Conservation (phyloP, 2,329 filamentous ascomycete genomes). For the Claviceps purpurea region DNA sequence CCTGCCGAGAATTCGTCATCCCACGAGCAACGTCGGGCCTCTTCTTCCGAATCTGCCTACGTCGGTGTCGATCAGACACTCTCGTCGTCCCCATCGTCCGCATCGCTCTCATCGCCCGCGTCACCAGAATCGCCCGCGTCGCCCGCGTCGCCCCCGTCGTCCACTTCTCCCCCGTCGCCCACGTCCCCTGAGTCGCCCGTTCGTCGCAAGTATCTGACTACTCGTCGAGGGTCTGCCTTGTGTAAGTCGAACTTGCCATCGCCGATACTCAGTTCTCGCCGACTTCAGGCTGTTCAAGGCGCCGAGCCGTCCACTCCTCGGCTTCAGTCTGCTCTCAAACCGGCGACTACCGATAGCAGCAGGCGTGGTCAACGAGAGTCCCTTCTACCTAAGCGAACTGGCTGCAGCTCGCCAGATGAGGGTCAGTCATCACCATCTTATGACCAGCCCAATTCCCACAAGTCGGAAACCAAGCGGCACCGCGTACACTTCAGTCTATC, state of each 20-base stretch:
- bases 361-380: slow-evolving; percentile 33
- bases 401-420: slow-evolving; percentile 32
- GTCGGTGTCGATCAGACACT: slow-evolving; percentile 11
- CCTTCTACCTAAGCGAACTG: slow-evolving; percentile 29
- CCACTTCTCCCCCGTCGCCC: slow-evolving; percentile 6
- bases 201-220: slow-evolving; percentile 17
- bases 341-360: slow-evolving; percentile 9
- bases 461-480: slow-evolving; percentile 21
- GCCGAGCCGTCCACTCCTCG: not conserved
- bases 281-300: slow-evolving; percentile 18
- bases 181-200: slow-evolving; percentile 11
- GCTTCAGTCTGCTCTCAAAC: slow-evolving; percentile 11
- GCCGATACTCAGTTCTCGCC: slow-evolving; percentile 19
- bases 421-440: slow-evolving; percentile 25
- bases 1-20: slow-evolving; percentile 1
- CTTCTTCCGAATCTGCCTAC: slow-evolving; percentile 10
- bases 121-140: slow-evolving; percentile 10
- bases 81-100: slow-evolving; percentile 10
- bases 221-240: slow-evolving; percentile 26
- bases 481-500: slow-evolving; percentile 19
- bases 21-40: slow-evolving; percentile 7
- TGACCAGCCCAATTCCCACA: slow-evolving; percentile 38
- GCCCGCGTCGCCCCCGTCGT: slow-evolving; percentile 10
- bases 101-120: slow-evolving; percentile 6
- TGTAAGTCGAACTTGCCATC: slow-evolving; percentile 23